A percentile compares a stretch with the other conserved stretches of the same genome.
Conservation (phyloP, 2,329 filamentous ascomycete species). For the Ilyonectria robusta region DNA sequence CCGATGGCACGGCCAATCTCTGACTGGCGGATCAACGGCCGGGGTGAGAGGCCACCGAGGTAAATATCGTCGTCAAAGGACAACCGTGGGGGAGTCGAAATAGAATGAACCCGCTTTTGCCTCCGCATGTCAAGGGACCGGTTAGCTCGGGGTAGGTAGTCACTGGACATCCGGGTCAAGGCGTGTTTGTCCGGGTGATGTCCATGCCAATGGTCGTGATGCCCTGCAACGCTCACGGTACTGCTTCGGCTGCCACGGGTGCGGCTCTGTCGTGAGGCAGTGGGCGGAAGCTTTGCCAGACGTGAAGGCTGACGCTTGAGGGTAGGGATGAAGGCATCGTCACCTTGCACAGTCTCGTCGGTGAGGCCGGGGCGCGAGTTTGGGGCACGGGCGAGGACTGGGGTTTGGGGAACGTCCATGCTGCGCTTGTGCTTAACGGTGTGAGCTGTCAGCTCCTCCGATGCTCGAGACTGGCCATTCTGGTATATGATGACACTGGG, state of each 20-base stretch:
- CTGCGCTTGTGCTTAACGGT: constrained; percentile 57
- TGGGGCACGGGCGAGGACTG: constrained; percentile 71
- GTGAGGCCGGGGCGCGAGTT: constrained; percentile 75
- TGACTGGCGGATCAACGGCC: constrained; percentile 61
- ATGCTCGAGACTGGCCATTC: constrained; percentile 44
- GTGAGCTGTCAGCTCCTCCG: constrained; percentile 49
- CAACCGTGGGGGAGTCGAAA: constrained; percentile 58
- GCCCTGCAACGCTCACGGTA: constrained; percentile 56
- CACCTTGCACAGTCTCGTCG: constrained; percentile 72
- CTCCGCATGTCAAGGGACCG: constrained; percentile 42
- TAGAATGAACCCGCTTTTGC: constrained; percentile 55
- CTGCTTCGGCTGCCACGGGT: constrained; percentile 63
- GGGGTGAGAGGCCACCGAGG: constrained; percentile 63
- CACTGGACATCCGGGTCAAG: constrained; percentile 52
- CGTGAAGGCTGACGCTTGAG: constrained; percentile 68
- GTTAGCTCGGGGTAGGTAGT: constrained; percentile 45
- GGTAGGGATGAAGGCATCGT: constrained; percentile 69
- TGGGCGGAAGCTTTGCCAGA: constrained; percentile 64
- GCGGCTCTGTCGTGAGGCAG: constrained; percentile 54
- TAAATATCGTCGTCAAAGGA: constrained; percentile 63
- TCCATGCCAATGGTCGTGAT: constrained; percentile 58
- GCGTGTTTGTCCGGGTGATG: constrained; percentile 51
- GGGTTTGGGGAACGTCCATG: constrained; percentile 62
- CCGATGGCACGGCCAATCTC: constrained; percentile 70
- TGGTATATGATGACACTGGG: constrained; percentile 70